Evolutionary conservation across 352 stramenopile species (phyloP).

Genomic region (Thraustochytrium striatum): DNA sequence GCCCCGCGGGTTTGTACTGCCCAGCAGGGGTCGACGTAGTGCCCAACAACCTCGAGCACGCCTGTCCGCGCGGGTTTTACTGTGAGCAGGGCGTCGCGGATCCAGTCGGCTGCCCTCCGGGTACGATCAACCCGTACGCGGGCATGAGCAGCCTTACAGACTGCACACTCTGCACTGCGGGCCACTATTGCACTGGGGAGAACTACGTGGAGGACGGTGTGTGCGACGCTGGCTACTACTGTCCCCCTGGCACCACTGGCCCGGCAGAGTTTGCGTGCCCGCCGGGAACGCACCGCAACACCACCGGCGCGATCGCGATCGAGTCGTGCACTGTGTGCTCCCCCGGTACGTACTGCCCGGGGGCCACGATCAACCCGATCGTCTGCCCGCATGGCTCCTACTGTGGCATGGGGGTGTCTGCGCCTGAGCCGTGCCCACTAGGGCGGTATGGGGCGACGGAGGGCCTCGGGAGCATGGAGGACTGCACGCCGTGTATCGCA

Average conservation of each 20-base stretch:
- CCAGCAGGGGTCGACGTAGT: slow-evolving; percentile 64
- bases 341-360: slow-evolving; percentile 70
- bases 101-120: slow-evolving; percentile 70
- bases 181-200: slow-evolving; percentile 55
- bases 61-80: slow-evolving; percentile 72
- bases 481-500: slow-evolving; percentile 76
- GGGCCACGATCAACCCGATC: slow-evolving; percentile 11
- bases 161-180: slow-evolving; percentile 54
- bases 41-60: slow-evolving; percentile 65
- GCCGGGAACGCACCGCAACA: slow-evolving; percentile 68
- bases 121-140: slow-evolving; percentile 74
- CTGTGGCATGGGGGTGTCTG: slow-evolving; percentile 64
- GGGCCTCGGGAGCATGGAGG: slow-evolving; percentile 68
- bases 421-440: slow-evolving; percentile 75
- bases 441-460: slow-evolving; percentile 78
- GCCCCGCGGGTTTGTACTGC: slow-evolving; percentile 74
- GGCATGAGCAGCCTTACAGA: slow-evolving; percentile 35
- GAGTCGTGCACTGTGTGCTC: slow-evolving; percentile 71
- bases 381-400: slow-evolving; percentile 66
- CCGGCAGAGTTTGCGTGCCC: slow-evolving; percentile 70
- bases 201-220: slow-evolving; percentile 3
- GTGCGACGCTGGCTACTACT: slow-evolving; percentile 66
- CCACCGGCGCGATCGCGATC: slow-evolving; percentile 62
- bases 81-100: slow-evolving; percentile 67
- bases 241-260: slow-evolving; percentile 63